Percentiles rank a stretch among this genome's conserved stretches.
phyloP scores from a whole-genome alignment of 345 rosid species.

The Linum lewisii region DNA sequence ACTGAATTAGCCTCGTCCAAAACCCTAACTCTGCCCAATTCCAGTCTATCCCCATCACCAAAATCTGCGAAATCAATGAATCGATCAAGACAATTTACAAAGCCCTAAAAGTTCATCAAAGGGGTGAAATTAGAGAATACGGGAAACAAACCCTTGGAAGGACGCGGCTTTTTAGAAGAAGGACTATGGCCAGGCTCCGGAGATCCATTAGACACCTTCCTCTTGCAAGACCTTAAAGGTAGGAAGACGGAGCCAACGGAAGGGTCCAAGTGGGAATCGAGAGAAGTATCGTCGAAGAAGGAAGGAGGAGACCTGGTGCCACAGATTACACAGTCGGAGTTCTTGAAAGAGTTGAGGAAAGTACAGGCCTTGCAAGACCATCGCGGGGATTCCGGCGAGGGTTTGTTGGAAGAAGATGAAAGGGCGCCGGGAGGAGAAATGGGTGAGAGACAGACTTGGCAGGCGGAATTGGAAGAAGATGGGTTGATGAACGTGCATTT shows the following conservation, averaged over 20 bases:
- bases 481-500: constrained; percentile 85
- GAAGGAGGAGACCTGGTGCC: constrained; percentile 39
- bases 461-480: constrained; percentile 48
- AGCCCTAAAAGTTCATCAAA: not conserved
- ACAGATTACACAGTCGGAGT: constrained; percentile 56
- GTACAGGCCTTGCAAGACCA: constrained; percentile 97
- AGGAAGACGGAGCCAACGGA: constrained; percentile 81
- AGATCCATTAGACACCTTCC: constrained; percentile 42
- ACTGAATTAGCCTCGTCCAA: constrained; percentile 14
- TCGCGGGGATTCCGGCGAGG: constrained; percentile 22
- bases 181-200: constrained; percentile 18
- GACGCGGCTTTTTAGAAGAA: constrained; percentile 19
- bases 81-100: not conserved
- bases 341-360: constrained; percentile 66
- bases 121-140: not conserved
- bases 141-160: constrained; percentile 24
- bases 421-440: constrained; percentile 16
- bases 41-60: not conserved
- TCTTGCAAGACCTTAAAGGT: constrained; percentile 61
- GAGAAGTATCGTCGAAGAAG: constrained; percentile 35
- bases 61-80: constrained; percentile 1
- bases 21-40: constrained; percentile 15
- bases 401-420: constrained; percentile 16
- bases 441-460: constrained; percentile 47
- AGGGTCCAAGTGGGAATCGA: constrained; percentile 32